These are phyloP conservation scores for Ascochyta clinopodiicola DNA, from an alignment of 2,329 filamentous ascomycete genomes.

Conservation along the genomic window DNA sequence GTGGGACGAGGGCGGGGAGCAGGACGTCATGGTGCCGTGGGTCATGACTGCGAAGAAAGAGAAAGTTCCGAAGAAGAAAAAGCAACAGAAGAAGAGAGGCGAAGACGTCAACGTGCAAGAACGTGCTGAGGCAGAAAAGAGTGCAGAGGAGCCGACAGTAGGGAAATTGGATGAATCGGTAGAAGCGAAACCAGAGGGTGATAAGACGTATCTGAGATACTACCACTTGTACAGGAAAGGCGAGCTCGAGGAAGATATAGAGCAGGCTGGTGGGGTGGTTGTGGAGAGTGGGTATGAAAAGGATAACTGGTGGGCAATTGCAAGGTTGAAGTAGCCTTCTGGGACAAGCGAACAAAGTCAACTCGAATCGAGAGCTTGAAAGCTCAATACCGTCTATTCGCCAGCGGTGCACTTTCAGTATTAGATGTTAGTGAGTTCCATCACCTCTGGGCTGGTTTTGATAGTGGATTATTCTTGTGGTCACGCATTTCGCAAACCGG, in stretches of 20 bases:
- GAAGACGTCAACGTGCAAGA: slow-evolving; percentile 6
- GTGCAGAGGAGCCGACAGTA: slow-evolving; percentile 20
- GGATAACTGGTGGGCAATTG: slow-evolving; percentile 97
- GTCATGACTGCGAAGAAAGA: slow-evolving; percentile 65
- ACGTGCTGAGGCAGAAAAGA: background rate
- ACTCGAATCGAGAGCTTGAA: background rate
- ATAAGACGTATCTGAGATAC: slow-evolving; percentile 81
- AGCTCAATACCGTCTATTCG: background rate
- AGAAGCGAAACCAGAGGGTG: slow-evolving; percentile 26
- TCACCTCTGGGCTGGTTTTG: too few species aligned
- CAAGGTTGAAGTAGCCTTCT: slow-evolving; percentile 26
- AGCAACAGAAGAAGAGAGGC: slow-evolving; percentile 15
- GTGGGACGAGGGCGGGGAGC: slow-evolving; percentile 82
- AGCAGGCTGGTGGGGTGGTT: slow-evolving; percentile 75
- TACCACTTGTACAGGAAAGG: slow-evolving; percentile 91
- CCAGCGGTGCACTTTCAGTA: background rate
- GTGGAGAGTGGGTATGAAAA: slow-evolving; percentile 88
- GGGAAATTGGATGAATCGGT: slow-evolving; percentile 15
- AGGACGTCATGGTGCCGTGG: slow-evolving; percentile 97
- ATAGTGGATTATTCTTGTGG: too few species aligned
- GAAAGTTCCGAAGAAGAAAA: slow-evolving; percentile 31
- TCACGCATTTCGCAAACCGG: too few species aligned
- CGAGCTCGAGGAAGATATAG: slow-evolving; percentile 83
- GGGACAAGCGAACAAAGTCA: background rate
- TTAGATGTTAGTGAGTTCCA: background rate